Conservation (phyloP, 306 rosid species). For the Corylus avellana region DNA sequence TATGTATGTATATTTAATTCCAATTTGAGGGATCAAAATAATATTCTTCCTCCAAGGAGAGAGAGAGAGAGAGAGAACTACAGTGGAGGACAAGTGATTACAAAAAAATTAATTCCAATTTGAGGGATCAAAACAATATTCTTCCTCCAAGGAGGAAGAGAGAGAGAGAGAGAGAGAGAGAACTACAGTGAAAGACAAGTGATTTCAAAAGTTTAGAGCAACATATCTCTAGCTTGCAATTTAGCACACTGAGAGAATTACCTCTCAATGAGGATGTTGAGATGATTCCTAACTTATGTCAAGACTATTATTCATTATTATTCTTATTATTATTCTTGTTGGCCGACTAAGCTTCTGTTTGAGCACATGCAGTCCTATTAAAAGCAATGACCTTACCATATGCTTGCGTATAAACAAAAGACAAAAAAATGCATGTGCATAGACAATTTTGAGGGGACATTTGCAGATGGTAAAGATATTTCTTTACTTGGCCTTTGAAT, state of each 20-base stretch:
- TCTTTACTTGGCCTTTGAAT: background rate
- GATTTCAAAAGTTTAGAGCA: background rate
- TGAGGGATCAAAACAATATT: no score
- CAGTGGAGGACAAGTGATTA: background rate
- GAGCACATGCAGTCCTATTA: background rate
- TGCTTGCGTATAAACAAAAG: background rate
- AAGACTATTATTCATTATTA: background rate
- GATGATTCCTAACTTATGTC: background rate
- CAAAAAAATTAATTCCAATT: background rate
- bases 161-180: background rate
- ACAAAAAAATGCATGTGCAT: background rate
- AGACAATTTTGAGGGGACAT: background rate
- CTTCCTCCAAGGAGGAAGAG: background rate
- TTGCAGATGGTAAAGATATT: no score
- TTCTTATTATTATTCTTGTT: background rate
- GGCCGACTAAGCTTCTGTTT: background rate
- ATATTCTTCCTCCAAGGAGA: background rate
- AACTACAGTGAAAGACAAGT: background rate
- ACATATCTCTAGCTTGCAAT: background rate
- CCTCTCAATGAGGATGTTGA: background rate
- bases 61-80: background rate
- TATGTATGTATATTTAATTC: no score
- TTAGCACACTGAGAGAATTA: background rate
- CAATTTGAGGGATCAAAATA: no score
- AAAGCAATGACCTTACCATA: background rate